Conservation (phyloP, 208 protist genomes). For the Vickermania spadyakhi region DNA sequence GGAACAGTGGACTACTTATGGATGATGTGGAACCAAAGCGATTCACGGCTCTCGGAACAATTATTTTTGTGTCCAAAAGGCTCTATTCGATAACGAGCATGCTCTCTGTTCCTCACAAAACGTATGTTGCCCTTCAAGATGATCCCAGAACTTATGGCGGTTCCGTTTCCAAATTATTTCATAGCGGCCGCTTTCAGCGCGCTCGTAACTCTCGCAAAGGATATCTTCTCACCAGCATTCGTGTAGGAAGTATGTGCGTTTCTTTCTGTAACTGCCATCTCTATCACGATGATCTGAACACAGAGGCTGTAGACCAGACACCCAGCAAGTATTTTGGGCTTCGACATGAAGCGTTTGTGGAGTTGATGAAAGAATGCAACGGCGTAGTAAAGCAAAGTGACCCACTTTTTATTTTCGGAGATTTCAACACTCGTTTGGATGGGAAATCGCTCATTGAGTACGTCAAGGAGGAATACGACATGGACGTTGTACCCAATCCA, state of each 20-base stretch:
- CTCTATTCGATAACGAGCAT: slow-evolving; percentile 64
- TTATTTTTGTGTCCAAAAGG: slow-evolving; percentile 67
- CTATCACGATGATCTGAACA: slow-evolving; percentile 62
- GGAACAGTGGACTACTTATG: slow-evolving; percentile 70
- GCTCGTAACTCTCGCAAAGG: slow-evolving; percentile 62
- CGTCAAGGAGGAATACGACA: slow-evolving; percentile 17
- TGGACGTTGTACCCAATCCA: slow-evolving; percentile 21
- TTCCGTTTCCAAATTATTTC: slow-evolving; percentile 29
- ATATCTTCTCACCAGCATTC: slow-evolving; percentile 58
- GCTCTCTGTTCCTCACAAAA: slow-evolving; percentile 66
- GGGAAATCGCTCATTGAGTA: slow-evolving; percentile 21
- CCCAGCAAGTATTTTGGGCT: slow-evolving; percentile 43
- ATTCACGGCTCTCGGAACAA: slow-evolving; percentile 61
- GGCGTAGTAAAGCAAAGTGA: slow-evolving; percentile 34
- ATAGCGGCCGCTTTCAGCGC: slow-evolving; percentile 44
- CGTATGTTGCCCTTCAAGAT: slow-evolving; percentile 61
- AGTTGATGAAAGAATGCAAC: slow-evolving; percentile 47
- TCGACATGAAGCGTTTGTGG: slow-evolving; percentile 38
- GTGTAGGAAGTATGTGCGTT: slow-evolving; percentile 48
- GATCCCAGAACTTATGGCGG: slow-evolving; percentile 71
- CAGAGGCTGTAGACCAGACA: slow-evolving; percentile 21
- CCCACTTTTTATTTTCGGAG: slow-evolving; percentile 69
- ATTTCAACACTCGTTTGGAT: slow-evolving; percentile 69
- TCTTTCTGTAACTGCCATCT: slow-evolving; percentile 71
- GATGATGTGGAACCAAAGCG: slow-evolving; percentile 17